A percentile compares a stretch with the other conserved stretches of the same genome.
Evolutionary conservation across 2,329 filamentous ascomycete genomes (phyloP).

Genomic region (Colletotrichum sp.): DNA sequence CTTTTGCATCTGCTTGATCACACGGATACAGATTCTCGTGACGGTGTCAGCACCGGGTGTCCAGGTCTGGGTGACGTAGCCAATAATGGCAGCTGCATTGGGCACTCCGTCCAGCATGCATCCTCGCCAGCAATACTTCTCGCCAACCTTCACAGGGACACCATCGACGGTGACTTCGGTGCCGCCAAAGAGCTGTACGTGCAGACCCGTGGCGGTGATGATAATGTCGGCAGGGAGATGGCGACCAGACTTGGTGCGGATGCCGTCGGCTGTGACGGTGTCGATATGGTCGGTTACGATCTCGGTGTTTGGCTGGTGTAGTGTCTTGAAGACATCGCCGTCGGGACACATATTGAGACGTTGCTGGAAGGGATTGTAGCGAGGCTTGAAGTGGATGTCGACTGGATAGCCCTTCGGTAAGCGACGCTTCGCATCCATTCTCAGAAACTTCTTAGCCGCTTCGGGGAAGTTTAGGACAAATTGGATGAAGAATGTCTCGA

Average conservation of each 20-base stretch:
- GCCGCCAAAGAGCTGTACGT: constrained; percentile 62
- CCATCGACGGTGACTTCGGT: constrained; percentile 60
- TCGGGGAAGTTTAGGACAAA: constrained; percentile 60
- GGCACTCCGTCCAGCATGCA: constrained; percentile 71
- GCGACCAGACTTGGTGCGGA: constrained; percentile 52
- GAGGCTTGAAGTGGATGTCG: constrained; percentile 68
- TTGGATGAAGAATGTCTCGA: constrained; percentile 51
- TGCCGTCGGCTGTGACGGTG: constrained; percentile 51
- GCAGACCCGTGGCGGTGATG: constrained; percentile 71
- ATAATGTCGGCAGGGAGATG: constrained; percentile 69
- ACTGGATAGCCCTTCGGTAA: constrained; percentile 60
- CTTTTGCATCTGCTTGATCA: constrained; percentile 54
- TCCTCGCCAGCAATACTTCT: constrained; percentile 67
- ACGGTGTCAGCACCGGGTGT: constrained; percentile 68
- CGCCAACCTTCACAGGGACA: constrained; percentile 46
- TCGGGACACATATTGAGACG: constrained; percentile 71
- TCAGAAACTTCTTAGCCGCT: constrained; percentile 52
- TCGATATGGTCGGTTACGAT: constrained; percentile 60
- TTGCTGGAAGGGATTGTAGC: constrained; percentile 75
- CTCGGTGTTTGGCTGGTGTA: constrained; percentile 48
- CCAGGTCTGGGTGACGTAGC: constrained; percentile 72
- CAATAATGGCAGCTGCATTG: constrained; percentile 65
- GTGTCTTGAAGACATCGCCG: constrained; percentile 60
- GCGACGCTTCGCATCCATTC: constrained; percentile 44
- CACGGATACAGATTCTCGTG: constrained; percentile 50